Percentiles rank a stretch among this genome's conserved stretches.
Evolutionary conservation across 345 rosid species (phyloP).

Genomic region (Citrus hindsii): DNA sequence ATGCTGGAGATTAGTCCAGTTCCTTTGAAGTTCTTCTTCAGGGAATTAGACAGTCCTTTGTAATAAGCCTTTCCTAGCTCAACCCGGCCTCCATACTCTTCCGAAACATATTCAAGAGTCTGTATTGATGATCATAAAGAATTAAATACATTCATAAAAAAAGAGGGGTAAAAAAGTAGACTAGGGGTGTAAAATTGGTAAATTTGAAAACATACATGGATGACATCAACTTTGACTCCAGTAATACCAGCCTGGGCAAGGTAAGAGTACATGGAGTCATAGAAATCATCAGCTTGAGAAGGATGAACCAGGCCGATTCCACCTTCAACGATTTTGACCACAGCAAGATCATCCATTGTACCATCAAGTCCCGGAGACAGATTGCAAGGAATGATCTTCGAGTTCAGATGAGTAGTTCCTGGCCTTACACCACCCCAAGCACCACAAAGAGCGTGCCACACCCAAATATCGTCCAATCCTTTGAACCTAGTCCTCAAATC

Average conservation of each 20-base stretch:
- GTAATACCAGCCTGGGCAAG: slow-evolving; percentile 66
- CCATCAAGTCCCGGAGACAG: slow-evolving; percentile 58
- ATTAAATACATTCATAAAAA: background rate
- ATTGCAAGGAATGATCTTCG: slow-evolving; percentile 40
- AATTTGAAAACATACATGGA: slow-evolving; percentile 49
- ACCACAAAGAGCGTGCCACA: slow-evolving; percentile 90
- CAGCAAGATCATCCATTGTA: slow-evolving; percentile 80
- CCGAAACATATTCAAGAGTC: slow-evolving; percentile 68
- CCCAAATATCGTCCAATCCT: slow-evolving; percentile 67
- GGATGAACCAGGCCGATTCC: slow-evolving; percentile 83
- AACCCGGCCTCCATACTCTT: slow-evolving; percentile 82
- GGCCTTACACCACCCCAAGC: slow-evolving; percentile 92
- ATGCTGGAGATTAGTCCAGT: slow-evolving; percentile 72
- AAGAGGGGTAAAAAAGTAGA: background rate
- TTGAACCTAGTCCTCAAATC: slow-evolving; percentile 65
- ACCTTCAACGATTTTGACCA: slow-evolving; percentile 62
- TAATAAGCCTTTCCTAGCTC: slow-evolving; percentile 71
- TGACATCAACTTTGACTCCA: slow-evolving; percentile 82
- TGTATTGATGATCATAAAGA: slow-evolving; percentile 6
- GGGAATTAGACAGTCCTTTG: slow-evolving; percentile 56
- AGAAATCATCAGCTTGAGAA: slow-evolving; percentile 56
- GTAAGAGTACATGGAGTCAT: slow-evolving; percentile 78
- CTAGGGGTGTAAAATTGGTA: background rate
- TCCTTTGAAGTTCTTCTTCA: slow-evolving; percentile 76
- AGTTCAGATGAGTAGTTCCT: slow-evolving; percentile 42